Conservation (phyloP, 2,329 filamentous ascomycete species). For the Arachnopeziza araneosa region DNA sequence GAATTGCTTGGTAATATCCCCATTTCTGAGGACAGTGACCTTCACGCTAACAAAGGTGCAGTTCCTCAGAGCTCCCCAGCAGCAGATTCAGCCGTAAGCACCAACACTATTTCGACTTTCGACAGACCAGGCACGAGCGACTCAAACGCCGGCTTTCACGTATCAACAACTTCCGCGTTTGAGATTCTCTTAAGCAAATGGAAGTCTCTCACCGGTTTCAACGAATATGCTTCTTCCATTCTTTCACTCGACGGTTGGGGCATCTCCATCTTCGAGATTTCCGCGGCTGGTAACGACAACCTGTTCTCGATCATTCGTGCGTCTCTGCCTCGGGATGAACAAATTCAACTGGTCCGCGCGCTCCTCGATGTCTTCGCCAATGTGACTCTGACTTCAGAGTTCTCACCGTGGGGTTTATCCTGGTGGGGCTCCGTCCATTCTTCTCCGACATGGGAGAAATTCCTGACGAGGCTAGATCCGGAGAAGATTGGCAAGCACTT, state of each 20-base stretch:
- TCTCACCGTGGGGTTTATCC: slow-evolving; percentile 3
- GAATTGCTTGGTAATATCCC: not conserved
- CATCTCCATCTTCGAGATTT: slow-evolving; percentile 13
- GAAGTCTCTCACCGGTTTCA: slow-evolving; percentile 15
- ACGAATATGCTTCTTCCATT: slow-evolving; percentile 9
- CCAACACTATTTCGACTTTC: not conserved
- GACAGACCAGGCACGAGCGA: not conserved
- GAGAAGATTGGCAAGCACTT: slow-evolving; percentile 4
- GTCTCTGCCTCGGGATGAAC: slow-evolving; percentile 2
- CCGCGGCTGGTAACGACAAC: slow-evolving; percentile 2
- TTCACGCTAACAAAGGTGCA: not conserved
- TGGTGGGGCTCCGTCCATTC: slow-evolving; percentile 14
- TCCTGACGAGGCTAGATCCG: slow-evolving; percentile 4
- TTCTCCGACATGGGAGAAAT: slow-evolving; percentile 9
- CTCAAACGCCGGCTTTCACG: not conserved
- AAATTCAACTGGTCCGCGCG: slow-evolving; percentile 8
- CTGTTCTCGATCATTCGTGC: slow-evolving; percentile 10
- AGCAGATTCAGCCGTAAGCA: not conserved
- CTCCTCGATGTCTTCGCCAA: slow-evolving; percentile 12
- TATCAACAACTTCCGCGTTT: slow-evolving; percentile 2
- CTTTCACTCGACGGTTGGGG: slow-evolving; percentile 2
- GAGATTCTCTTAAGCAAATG: slow-evolving; percentile 10
- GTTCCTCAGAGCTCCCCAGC: not conserved
- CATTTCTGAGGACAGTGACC: not conserved
- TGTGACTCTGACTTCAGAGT: slow-evolving; percentile 2